Conservation (phyloP, 2,329 filamentous ascomycete species). For the Colletotrichum lentis region DNA sequence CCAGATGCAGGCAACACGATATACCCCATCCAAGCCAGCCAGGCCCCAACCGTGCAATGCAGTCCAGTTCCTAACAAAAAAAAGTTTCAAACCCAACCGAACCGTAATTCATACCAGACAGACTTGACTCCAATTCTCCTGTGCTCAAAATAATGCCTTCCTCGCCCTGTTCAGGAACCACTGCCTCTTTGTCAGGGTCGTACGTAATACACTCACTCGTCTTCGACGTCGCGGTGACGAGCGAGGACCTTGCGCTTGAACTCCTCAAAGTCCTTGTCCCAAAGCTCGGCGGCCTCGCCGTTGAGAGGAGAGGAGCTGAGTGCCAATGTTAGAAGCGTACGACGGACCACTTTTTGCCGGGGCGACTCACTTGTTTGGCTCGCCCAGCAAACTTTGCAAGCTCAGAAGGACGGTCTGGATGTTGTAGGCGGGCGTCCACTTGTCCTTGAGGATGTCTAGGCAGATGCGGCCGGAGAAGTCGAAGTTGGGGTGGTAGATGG, state of each 20-base stretch:
- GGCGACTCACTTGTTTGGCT: constrained; percentile 90
- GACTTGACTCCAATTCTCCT: constrained; percentile 59
- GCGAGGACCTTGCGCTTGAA: constrained; percentile 80
- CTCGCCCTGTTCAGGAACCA: background rate
- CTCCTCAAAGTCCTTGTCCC: constrained; percentile 86
- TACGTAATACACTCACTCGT: constrained; percentile 57
- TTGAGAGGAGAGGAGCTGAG: constrained; percentile 89
- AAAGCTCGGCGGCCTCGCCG: constrained; percentile 93
- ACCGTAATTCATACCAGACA: constrained; percentile 44
- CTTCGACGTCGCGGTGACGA: constrained; percentile 70
- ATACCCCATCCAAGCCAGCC: constrained; percentile 20
- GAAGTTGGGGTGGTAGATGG: constrained; percentile 98
- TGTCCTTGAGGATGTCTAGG: constrained; percentile 97
- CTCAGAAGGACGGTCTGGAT: constrained; percentile 92
- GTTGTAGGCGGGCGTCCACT: constrained; percentile 98
- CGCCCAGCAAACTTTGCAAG: constrained; percentile 91
- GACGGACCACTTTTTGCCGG: background rate
- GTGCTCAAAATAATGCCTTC: constrained; percentile 40
- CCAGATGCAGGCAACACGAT: constrained; percentile 31
- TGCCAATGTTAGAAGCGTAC: constrained; percentile 37
- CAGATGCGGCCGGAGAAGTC: constrained; percentile 98
- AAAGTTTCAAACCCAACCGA: constrained; percentile 41
- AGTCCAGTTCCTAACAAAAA: constrained; percentile 48
- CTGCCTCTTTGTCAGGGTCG: background rate
- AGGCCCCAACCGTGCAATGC: constrained; percentile 42